Conservation (phyloP, 352 stramenopile genomes). For the Phytophthora syringae region DNA sequence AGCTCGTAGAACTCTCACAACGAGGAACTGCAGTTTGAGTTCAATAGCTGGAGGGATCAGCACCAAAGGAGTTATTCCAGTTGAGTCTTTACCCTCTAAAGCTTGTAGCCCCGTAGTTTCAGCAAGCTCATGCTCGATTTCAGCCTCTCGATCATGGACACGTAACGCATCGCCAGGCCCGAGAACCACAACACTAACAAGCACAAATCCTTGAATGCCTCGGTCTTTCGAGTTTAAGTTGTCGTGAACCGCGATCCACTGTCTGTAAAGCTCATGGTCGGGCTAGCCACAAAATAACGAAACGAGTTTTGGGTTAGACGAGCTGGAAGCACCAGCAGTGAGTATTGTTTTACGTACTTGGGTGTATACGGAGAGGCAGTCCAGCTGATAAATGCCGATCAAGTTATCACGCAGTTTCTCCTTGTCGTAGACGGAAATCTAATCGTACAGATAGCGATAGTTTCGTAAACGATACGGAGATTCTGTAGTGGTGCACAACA, state of each 20-base stretch:
- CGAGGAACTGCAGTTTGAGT: constrained; percentile 77
- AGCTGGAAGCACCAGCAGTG: not conserved
- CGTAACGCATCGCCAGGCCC: constrained; percentile 70
- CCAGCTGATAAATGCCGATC: constrained; percentile 88
- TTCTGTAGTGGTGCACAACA: not conserved
- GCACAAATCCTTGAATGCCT: constrained; percentile 85
- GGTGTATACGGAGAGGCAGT: constrained; percentile 78
- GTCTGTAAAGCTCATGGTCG: constrained; percentile 87
- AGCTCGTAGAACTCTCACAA: constrained; percentile 78
- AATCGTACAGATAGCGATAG: too few relatives aligned
- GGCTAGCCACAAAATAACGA: constrained; percentile 35
- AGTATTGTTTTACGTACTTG: constrained; percentile 41
- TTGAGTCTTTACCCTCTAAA: constrained; percentile 8
- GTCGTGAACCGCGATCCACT: constrained; percentile 93
- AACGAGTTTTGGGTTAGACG: not conserved
- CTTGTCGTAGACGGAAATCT: constrained; percentile 82
- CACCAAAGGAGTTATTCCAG: constrained; percentile 47
- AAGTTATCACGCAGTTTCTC: constrained; percentile 79
- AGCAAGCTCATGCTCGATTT: constrained; percentile 63
- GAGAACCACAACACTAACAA: constrained; percentile 73
- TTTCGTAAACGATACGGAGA: too few relatives aligned
- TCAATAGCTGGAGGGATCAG: constrained; percentile 82
- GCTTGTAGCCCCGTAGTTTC: constrained; percentile 16
- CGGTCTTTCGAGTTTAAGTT: constrained; percentile 83
- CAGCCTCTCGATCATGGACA: constrained; percentile 74